Conservation (phyloP, 305 asterid genomes). For the Fraxinus paxiana region DNA sequence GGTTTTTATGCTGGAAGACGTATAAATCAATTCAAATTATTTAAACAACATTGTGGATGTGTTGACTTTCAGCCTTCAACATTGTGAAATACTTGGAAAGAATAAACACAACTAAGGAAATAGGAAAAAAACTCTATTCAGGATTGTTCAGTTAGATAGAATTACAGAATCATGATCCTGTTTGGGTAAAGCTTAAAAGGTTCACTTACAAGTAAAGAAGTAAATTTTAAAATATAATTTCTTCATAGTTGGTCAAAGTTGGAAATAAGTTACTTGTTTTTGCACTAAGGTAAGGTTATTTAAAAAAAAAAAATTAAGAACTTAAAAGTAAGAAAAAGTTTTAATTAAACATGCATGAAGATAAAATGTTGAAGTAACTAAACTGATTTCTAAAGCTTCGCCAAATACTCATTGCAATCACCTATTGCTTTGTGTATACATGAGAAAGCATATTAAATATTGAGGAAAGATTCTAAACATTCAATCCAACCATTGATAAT, state of each 20-base stretch:
- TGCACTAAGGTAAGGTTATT: neutral
- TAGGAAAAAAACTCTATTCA: neutral
- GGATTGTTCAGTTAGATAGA: neutral
- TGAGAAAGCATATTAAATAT: neutral
- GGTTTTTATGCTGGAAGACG: conserved; percentile 77
- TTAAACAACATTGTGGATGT: neutral
- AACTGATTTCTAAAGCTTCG: neutral
- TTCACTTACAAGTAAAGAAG: neutral
- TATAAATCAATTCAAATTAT: conserved; percentile 7
- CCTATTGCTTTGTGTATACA: neutral
- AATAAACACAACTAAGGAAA: neutral
- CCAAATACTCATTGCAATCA: neutral
- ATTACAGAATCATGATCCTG: neutral
- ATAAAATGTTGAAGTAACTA: neutral
- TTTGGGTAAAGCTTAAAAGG: neutral
- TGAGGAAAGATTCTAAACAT: neutral
- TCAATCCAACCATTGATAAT: neutral
- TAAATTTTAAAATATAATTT: neutral
- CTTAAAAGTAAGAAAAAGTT: neutral
- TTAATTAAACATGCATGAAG: neutral
- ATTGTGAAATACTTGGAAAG: neutral
- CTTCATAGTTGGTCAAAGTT: neutral
- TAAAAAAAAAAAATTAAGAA: neutral
- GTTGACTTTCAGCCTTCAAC: neutral
- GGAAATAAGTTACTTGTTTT: neutral